Evolutionary conservation across 371 early-diverging fungal species (phyloP), one percentile per base, ranked within the genome.

Genomic region (Rhizomucor miehei): DNA sequence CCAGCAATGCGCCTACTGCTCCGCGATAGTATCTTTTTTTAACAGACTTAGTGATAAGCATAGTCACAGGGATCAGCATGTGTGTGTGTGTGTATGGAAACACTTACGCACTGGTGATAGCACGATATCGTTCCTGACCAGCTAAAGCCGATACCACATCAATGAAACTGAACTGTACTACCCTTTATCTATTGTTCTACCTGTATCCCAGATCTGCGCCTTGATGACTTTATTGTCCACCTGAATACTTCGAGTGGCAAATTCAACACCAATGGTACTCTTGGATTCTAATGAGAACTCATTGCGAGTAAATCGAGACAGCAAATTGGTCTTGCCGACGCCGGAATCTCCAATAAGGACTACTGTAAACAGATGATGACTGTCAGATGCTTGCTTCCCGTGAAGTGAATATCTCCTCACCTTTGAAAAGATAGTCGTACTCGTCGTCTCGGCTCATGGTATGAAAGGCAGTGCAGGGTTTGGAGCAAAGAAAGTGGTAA

Each of bases 331-430:
- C 75, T 99, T 99, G 57, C 99, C 99, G 57, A 99, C 99, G 39
- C 99, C 98, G n/a, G 99, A 97, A 69, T 99, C 99, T 46, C 99
- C 99, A 80, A 99, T 99, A 49, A 99, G 82, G 34, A 99, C 99
- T 78, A 99, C 98, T 93, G 62, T 35, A 54, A 6, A 14, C 17
- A 51, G n/a, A 54, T 38, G 24, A 56, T 5, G 3, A 29, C 29
- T 29, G 29, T 29, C 29, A 29, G 29, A 29, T 29, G 29, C 29
- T 8, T 3, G 29, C 8, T 29, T 29, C 29, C 29, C 8, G 29
- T 29, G 8, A 29, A 8, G 29, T 29, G 8, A 5, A 3, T 29
- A 29, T 3, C 5, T 8, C n/a, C 35, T 47, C 80, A 90, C 93
- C 91, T 77, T 95, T 95, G 78, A 95, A 95, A 55, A 95, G 82